Evolutionary conservation across 208 protist genomes (phyloP), one percentile per base, ranked within the genome.

Genomic region (Tetramitus jugosus): DNA sequence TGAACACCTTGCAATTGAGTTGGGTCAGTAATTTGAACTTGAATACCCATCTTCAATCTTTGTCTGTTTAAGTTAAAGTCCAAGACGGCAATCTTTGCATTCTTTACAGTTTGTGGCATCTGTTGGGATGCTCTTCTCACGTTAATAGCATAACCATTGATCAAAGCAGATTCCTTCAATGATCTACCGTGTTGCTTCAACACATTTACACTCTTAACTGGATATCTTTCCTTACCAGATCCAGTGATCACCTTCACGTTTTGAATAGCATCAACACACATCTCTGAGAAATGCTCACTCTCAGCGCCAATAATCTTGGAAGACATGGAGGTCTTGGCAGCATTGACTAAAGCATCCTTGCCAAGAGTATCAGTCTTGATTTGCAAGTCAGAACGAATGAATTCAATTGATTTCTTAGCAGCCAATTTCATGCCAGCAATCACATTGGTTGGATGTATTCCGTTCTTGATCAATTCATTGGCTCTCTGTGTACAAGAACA

Each of bases 391-490:
- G 97, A 88, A 43, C 94, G 88, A 46, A 99, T 93, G 81, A 93
- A 98, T 62, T 96, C 95, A 80, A 95, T 86, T 0, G 95, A 93
- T 82, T 98, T 94, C 65, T 90, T 88, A 77, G 89, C 85, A 20
- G 97, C 97, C n/a, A 98, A 83, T 78, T 97, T 95, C 88, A 96
- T 99, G 52, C 98, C 98, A 17, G 87, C 83, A 82, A 99, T 99
- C 79, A 99, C 95, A 67, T 90, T 94, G 3, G 98, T 99, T 13
- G 98, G 97, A 84, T 99, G 98, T 68, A 99, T 97, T 67, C 96
- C 93, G 43, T 93, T 85, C 45, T 88, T 80, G 1, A 99, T 93
- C 14, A 99, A 89, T 17, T 98, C 94, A 83, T 99, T 96, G 3
- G 96, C 97, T 52, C 93, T 87, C 89, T 88, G 52, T 67, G 42